Evolutionary conservation across 768 basidiomycete genomes (phyloP), one percentile per base, ranked within the genome.

Genomic region (Lactifluus subvellereus): DNA sequence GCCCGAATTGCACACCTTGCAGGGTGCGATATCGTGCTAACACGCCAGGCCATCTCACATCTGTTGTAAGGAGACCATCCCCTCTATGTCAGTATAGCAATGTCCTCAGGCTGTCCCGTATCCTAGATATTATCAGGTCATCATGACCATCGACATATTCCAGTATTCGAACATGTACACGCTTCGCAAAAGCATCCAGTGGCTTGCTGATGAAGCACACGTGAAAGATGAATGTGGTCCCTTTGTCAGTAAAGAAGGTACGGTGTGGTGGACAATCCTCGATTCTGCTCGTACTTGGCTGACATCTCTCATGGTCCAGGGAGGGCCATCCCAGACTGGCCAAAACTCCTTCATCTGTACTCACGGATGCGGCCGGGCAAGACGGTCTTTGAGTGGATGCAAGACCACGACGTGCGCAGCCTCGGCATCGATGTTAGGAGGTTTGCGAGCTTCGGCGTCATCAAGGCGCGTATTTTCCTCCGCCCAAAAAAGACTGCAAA

Each of bases 141-240:
- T 97, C 67, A 94, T 98, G 89, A 89, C 87, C 66, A 85, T 95
- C 59, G 97, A 99, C 76, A 92, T 98, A 49, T 99, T 99, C 73
- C 95, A 97, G 73, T 96, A 89, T 73, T 94, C 94, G 16, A 98
- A 98, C 73, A 93, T 96, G 87, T 99, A 99, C 72, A 94, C 93
- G 0, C 79, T 94, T 32, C 84, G 89, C 56, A 91, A 89, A 68
- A 88, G 86, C 64, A 84, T 97, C 27, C 87, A 93, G 68, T 92
- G 89, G 82, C 83, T 97, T 38, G 92, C 89, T 14, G 84, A 89
- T 54, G 92, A 95, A 71, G 74, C 79, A 4, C 88, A 92, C 70
- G 91, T 98, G 53, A 85, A 84, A 60, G 81, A 86, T 14, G 96
- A 99, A 77, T 99, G 96, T 73, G 94, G 91, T 4, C 83, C 87